A percentile compares a stretch with the other conserved stretches of the same genome.
These are phyloP conservation scores for Teratosphaeria gauchensis DNA, from an alignment of 2,329 filamentous ascomycete genomes.

Conservation along the genomic window DNA sequence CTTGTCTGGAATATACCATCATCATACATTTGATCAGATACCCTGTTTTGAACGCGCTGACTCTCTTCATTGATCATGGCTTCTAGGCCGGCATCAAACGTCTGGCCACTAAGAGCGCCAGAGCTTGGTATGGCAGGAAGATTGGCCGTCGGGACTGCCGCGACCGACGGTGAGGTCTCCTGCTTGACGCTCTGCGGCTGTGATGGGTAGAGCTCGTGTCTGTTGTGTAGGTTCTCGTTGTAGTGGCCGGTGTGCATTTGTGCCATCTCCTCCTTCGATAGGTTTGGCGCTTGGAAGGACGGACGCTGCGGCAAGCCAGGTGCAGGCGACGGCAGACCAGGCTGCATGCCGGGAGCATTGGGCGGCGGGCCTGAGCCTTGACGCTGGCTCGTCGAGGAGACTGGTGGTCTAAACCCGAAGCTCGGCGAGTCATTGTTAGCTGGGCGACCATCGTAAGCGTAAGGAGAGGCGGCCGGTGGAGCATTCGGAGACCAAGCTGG, in stretches of 20 bases:
- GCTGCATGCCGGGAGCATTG: slow-evolving; percentile 1
- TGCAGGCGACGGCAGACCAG: slow-evolving; percentile 40
- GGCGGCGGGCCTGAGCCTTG: background rate
- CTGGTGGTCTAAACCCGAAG: background rate
- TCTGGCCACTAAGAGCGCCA: background rate
- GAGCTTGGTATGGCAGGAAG: background rate
- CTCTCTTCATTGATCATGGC: background rate
- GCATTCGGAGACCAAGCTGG: background rate
- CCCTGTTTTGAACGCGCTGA: background rate
- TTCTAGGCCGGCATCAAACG: background rate
- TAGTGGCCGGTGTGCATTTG: slow-evolving; percentile 42
- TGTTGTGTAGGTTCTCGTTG: slow-evolving; percentile 34
- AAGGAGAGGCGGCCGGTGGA: background rate
- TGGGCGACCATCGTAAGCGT: background rate
- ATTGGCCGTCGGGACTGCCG: background rate
- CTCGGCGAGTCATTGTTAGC: background rate
- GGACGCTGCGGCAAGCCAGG: slow-evolving; percentile 53
- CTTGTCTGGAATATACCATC: background rate
- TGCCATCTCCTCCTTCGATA: slow-evolving; percentile 46
- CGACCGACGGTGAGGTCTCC: background rate
- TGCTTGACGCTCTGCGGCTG: background rate
- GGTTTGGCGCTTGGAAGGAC: slow-evolving; percentile 44
- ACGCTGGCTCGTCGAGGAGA: background rate
- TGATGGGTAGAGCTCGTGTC: slow-evolving; percentile 20
- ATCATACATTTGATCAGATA: background rate